Evolutionary conservation across 345 rosid genomes (phyloP).

Genomic region (Eucalyptus curtisii): DNA sequence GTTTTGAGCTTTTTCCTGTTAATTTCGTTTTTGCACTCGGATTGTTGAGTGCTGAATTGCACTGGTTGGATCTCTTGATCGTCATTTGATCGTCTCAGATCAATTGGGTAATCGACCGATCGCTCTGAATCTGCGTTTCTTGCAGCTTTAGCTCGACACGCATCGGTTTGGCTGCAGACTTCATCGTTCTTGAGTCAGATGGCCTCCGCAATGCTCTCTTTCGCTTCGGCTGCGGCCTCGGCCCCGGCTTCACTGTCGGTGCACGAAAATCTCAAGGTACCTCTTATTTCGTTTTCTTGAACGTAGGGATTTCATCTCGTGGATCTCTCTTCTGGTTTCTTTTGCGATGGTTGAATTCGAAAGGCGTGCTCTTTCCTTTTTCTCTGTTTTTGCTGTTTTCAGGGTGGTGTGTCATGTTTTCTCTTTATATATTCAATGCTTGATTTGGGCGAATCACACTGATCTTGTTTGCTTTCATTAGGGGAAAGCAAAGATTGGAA

Average conservation of each 20-base stretch:
- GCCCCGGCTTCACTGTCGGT: slow-evolving; percentile 33
- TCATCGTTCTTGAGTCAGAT: slow-evolving; percentile 7
- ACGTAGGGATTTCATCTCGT: background rate
- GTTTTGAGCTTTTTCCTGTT: background rate
- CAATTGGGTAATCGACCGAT: background rate
- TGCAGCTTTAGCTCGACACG: background rate
- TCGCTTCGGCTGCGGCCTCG: slow-evolving; percentile 32
- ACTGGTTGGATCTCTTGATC: background rate
- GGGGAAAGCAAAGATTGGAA: slow-evolving; percentile 60
- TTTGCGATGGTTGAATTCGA: background rate
- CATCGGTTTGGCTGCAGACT: background rate
- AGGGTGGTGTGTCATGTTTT: background rate
- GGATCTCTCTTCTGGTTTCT: background rate
- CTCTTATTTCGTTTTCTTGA: background rate
- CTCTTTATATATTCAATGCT: background rate
- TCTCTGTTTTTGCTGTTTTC: background rate
- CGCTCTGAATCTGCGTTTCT: background rate
- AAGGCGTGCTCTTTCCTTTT: background rate
- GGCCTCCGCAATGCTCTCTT: slow-evolving; percentile 64
- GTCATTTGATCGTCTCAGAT: background rate
- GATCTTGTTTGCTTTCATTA: background rate
- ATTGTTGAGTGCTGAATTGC: background rate
- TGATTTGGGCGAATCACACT: background rate
- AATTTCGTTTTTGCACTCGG: background rate
- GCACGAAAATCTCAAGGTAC: slow-evolving; percentile 49